A percentile compares a stretch with the other conserved stretches of the same genome.
Conservation (phyloP, 2,329 filamentous ascomycete species). For the Aureobasidium subglaciale region DNA sequence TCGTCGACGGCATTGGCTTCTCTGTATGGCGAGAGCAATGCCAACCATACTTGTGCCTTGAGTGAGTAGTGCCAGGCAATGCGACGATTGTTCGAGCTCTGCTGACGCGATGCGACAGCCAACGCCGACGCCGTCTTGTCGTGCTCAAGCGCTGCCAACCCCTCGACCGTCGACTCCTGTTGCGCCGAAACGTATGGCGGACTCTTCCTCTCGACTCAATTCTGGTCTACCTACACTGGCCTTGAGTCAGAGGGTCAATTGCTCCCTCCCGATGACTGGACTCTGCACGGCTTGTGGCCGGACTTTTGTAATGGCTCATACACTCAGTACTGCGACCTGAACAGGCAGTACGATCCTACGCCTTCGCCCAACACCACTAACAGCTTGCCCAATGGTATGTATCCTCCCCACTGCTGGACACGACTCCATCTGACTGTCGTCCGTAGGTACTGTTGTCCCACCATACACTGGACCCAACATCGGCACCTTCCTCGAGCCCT, state of each 20-base stretch:
- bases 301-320: constrained; percentile 51
- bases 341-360: constrained; percentile 55
- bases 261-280: constrained; percentile 52
- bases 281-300: constrained; percentile 55
- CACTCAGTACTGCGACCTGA: constrained; percentile 61
- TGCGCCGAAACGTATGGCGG: constrained; percentile 60
- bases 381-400: constrained; percentile 43
- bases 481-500: constrained; percentile 50
- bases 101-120: constrained; percentile 17
- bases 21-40: constrained; percentile 41
- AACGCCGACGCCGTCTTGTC: constrained; percentile 33
- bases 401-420: too few relatives aligned
- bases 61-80: constrained; percentile 26
- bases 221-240: constrained; percentile 59
- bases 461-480: constrained; percentile 54
- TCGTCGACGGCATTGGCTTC: constrained; percentile 27
- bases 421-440: not conserved
- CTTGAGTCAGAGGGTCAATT: constrained; percentile 51
- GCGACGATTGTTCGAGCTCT: constrained; percentile 18
- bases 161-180: constrained; percentile 48
- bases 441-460: constrained; percentile 40
- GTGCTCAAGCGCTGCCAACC: constrained; percentile 42
- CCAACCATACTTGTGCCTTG: constrained; percentile 53
- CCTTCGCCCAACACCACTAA: constrained; percentile 56
- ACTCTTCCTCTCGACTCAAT: constrained; percentile 55